Evolutionary conservation across 1,284 basidiomycete genomes (phyloP), one percentile per base, ranked within the genome.

Genomic region (Cutaneotrichosporon cutaneum): DNA sequence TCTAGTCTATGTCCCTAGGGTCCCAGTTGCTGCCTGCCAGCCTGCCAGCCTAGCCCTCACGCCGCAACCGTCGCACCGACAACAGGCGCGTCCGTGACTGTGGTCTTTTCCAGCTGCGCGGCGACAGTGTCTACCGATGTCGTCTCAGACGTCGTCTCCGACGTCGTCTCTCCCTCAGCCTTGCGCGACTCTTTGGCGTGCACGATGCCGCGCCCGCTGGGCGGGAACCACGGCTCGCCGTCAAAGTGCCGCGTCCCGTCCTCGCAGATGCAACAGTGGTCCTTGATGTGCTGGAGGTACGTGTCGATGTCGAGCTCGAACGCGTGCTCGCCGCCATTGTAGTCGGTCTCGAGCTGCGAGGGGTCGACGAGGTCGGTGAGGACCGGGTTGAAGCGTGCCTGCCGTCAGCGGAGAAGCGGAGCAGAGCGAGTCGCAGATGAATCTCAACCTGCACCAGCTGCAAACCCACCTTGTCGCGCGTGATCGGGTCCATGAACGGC

Each of bases 401-500:
- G 44, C 8, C 2, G 30, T 52, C n/a, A 52, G 30, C 32, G 8
- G 22, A 45, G 6, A 14, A 44, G 39, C n/a, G 39, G n/a, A n/a
- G n/a, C n/a, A n/a, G n/a, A n/a, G n/a, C n/a, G n/a, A n/a, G n/a
- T n/a, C 36, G 42, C 50, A 18, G 30, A 47, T 45, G 24, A 21
- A 63, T n/a, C n/a, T n/a, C n/a, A n/a, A n/a, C n/a, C n/a, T n/a
- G n/a, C n/a, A n/a, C n/a, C n/a, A n/a, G n/a, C n/a, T n/a, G n/a
- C n/a, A n/a, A n/a, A n/a, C 83, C 47, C 59, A 90, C 89, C 85
- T 95, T 95, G 69, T 92, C 90, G 56, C 89, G 84, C 0, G 92
- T 95, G 45, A 92, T 85, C 5, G 92, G 92, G 75, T 95, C 93
- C 61, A 95, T 78, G 81, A 94, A 93, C 0, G 92, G 91, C 10